Evolutionary conservation across 345 rosid species (phyloP).

Genomic region (Ceriops tagal): DNA sequence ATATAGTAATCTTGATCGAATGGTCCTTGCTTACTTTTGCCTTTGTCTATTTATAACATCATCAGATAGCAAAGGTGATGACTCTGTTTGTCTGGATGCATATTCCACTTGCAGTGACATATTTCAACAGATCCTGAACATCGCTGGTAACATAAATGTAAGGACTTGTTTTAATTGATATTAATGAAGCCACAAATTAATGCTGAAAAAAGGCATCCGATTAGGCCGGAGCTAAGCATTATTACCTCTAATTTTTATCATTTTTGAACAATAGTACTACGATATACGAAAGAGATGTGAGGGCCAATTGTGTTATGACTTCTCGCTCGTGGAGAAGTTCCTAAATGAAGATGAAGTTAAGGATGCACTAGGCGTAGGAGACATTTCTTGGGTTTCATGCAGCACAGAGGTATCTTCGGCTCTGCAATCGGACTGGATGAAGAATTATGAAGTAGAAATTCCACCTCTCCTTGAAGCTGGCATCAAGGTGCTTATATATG

Average conservation of each 20-base stretch:
- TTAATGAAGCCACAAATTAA: neutral
- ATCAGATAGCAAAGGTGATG: conserved; percentile 44
- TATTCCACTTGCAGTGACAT: conserved; percentile 38
- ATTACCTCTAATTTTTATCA: no score
- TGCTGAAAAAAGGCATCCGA: no score
- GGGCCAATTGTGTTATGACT: conserved; percentile 65
- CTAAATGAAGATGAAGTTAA: conserved; percentile 47
- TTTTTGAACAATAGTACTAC: conserved; percentile 54
- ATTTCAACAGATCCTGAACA: conserved; percentile 26
- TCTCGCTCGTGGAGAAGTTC: conserved; percentile 60
- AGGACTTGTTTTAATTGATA: conserved; percentile 16
- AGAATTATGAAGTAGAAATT: conserved; percentile 59
- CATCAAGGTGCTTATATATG: conserved; percentile 61
- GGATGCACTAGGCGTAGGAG: conserved; percentile 65
- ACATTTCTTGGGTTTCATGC: conserved; percentile 63
- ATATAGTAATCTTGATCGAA: neutral
- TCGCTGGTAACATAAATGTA: conserved; percentile 47
- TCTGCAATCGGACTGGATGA: conserved; percentile 70
- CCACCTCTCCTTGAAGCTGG: conserved; percentile 74
- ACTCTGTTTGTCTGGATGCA: conserved; percentile 31
- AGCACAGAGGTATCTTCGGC: conserved; percentile 46
- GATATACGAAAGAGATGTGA: conserved; percentile 71
- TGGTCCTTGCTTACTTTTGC: neutral
- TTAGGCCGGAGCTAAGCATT: no score
- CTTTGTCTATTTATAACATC: neutral